These are phyloP conservation scores for Pseudogymnoascus sp. DNA, from an alignment of 2,329 filamentous ascomycete genomes.

Conservation along the genomic window DNA sequence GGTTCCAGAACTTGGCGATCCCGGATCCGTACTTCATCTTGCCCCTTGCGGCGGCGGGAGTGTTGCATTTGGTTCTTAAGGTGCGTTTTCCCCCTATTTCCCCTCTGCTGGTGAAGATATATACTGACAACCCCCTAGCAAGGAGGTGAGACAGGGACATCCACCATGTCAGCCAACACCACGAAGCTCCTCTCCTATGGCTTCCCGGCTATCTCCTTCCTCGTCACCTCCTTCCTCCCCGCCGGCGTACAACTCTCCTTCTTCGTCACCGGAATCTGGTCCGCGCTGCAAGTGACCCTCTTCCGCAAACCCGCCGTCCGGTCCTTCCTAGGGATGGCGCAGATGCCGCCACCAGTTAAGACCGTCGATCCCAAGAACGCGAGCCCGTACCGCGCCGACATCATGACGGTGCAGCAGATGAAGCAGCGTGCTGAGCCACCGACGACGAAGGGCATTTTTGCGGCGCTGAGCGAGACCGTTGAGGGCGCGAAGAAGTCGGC, in stretches of 20 bases:
- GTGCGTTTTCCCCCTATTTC: constrained; percentile 16
- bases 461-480: constrained; percentile 25
- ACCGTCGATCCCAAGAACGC: constrained; percentile 3
- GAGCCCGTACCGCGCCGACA: constrained; percentile 14
- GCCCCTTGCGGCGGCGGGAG: constrained; percentile 56
- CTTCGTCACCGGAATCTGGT: constrained; percentile 33
- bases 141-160: constrained; percentile 42
- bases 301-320: constrained; percentile 36
- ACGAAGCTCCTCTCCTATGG: constrained; percentile 35
- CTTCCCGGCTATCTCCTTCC: constrained; percentile 45
- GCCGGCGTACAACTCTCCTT: constrained; percentile 57
- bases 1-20: constrained; percentile 71
- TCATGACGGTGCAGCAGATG: constrained; percentile 12
- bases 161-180: constrained; percentile 26
- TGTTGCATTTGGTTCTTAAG: constrained; percentile 36
- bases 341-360: constrained; percentile 17
- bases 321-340: constrained; percentile 30
- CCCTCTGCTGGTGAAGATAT: background rate
- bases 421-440: constrained; percentile 12
- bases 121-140: constrained; percentile 24
- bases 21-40: constrained; percentile 72
- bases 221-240: constrained; percentile 41
- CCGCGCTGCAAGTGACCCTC: constrained; percentile 36
- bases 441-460: constrained; percentile 24
- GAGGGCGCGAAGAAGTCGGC: constrained; percentile 26